These are phyloP conservation scores for Dorcoceras hygrometricum DNA, from an alignment of 257 asterid genomes.

Conservation along the genomic window DNA sequence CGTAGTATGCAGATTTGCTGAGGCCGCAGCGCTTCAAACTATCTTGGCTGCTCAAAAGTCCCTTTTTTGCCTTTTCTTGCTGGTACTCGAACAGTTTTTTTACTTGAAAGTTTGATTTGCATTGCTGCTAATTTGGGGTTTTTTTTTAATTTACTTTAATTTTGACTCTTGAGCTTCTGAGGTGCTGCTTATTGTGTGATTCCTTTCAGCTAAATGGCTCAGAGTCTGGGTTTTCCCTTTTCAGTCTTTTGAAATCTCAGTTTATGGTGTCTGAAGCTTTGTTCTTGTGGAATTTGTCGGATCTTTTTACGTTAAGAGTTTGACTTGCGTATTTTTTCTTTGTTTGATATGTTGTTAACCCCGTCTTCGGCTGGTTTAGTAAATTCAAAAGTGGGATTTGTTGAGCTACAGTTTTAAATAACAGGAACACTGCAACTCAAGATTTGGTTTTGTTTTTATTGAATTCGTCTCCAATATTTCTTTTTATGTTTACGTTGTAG, in stretches of 20 bases:
- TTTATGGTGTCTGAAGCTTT: slow-evolving; percentile 4
- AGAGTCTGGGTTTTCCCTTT: slow-evolving; percentile 6
- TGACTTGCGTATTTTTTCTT: background rate
- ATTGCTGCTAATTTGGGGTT: slow-evolving; percentile 28
- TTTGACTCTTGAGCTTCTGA: slow-evolving; percentile 16
- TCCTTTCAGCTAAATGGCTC: background rate
- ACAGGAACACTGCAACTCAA: background rate
- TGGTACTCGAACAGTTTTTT: slow-evolving; percentile 37
- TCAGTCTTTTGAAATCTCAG: background rate
- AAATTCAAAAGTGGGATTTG: background rate
- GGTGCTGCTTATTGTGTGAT: slow-evolving; percentile 18
- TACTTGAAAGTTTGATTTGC: background rate
- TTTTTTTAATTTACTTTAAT: slow-evolving; percentile 13
- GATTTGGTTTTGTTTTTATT: background rate
- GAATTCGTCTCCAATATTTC: background rate
- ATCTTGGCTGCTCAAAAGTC: slow-evolving; percentile 50
- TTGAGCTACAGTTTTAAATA: background rate
- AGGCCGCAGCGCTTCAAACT: background rate
- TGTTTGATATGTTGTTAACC: background rate
- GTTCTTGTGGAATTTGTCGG: background rate
- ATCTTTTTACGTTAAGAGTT: background rate
- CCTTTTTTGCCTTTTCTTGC: slow-evolving; percentile 47
- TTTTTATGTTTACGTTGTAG: background rate
- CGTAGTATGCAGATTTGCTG: background rate
- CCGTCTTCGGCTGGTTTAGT: background rate